These are phyloP conservation scores for Leishmania braziliensis DNA, from an alignment of 208 protist species.

Conservation along the genomic window DNA sequence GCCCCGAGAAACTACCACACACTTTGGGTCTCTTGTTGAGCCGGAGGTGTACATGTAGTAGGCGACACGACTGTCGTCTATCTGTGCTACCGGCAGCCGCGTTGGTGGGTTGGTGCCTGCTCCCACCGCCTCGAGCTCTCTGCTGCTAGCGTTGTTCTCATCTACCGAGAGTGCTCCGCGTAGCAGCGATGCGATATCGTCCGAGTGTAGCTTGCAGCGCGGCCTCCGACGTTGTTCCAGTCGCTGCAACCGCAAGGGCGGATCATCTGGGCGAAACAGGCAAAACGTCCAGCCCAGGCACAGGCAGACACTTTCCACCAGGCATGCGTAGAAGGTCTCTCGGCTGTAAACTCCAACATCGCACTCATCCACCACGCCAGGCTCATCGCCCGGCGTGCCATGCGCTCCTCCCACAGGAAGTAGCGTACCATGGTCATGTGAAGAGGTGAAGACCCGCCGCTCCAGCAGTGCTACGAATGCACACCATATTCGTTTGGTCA, in stretches of 20 bases:
- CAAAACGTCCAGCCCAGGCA: conserved; percentile 45
- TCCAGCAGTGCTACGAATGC: conserved; percentile 13
- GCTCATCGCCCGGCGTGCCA: not conserved
- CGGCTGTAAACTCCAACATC: conserved; percentile 40
- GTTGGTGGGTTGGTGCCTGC: not conserved
- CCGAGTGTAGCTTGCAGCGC: conserved; percentile 18
- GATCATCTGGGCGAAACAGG: conserved; percentile 46
- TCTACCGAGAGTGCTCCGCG: conserved; percentile 2
- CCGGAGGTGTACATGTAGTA: conserved; percentile 74
- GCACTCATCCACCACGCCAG: conserved; percentile 9
- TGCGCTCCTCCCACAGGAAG: not conserved
- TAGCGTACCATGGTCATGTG: not conserved
- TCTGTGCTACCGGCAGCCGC: not conserved
- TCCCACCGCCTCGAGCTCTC: not conserved
- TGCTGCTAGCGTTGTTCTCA: not conserved
- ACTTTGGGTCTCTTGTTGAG: conserved; percentile 63
- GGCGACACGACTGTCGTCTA: conserved; percentile 28
- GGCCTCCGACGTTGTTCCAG: conserved; percentile 31
- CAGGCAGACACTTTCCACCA: conserved; percentile 55
- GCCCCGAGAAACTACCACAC: conserved; percentile 38
- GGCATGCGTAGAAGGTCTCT: conserved; percentile 49
- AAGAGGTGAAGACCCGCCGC: conserved; percentile 8
- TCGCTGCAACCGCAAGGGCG: conserved; percentile 28
- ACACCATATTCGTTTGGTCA: conserved; percentile 26
- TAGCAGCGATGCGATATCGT: conserved; percentile 24